Evolutionary conservation across 2,329 filamentous ascomycete species (phyloP), one percentile per base, ranked within the genome.

Genomic region (Fusarium agapanthi): DNA sequence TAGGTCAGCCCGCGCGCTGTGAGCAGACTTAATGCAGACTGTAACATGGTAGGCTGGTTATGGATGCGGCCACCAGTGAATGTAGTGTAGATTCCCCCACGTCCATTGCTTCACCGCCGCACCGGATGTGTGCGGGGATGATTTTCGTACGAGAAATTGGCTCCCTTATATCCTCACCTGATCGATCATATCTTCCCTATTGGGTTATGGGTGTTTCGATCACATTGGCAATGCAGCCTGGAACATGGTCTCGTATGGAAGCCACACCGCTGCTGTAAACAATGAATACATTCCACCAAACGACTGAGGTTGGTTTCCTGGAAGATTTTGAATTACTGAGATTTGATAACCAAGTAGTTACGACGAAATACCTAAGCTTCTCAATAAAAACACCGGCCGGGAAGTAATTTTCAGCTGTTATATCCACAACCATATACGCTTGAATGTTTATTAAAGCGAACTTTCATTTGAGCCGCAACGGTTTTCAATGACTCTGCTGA

Each of bases 1-100:
- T 54, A 75, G 59, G 59, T 30, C 63, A 67, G 47, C 58, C 66
- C 67, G 59, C 60, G 58, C 43, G 40, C 24, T 64, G 59, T 45
- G 41, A 70, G 58, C 44, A 62, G 56, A 72, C 37, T 20, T 38
- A 65, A 65, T 76, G 75, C 71, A 65, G 63, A 35, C 64, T 61
- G 62, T 64, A 57, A 62, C 69, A 64, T 51, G 68, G 44, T 45
- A 61, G 34, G 59, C 69, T 76, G 71, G 72, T 72, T 72, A 76
- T 76, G 73, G 61, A 63, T 75, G 63, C 65, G 63, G 69, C 55
- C 67, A 55, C 48, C 34, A 51, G 65, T 48, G 34, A 58, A 64
- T 56, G 45, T 38, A 51, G 38, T 44, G 44, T 43, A 62, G 47
- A 66, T 38, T 50, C 55, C 71, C 67, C 71, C 71, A 69, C 67